phyloP scores from a whole-genome alignment of 177 flowering plant species.

The Telopea speciosissima region DNA sequence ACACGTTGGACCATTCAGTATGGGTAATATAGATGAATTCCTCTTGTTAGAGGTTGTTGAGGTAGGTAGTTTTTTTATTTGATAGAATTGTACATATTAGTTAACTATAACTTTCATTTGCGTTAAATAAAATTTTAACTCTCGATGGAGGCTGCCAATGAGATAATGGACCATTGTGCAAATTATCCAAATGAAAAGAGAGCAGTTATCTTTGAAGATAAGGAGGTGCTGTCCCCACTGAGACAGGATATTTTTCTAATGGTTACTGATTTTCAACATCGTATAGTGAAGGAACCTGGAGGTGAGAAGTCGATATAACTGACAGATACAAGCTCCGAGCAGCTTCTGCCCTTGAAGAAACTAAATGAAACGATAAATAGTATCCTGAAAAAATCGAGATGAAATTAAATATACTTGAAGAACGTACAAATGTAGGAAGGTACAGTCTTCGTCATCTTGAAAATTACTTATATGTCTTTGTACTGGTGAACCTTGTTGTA shows the following conservation, averaged over 20 bases:
- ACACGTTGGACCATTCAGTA: conserved; percentile 86
- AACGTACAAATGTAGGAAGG: too few relatives aligned
- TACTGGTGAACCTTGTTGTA: too few relatives aligned
- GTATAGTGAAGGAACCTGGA: conserved; percentile 66
- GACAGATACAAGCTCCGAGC: too few relatives aligned
- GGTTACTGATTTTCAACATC: conserved; percentile 79
- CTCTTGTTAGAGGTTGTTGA: conserved; percentile 95
- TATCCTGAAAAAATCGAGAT: too few relatives aligned
- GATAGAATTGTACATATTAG: not conserved
- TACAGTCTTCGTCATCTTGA: too few relatives aligned
- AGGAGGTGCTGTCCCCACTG: conserved; percentile 66
- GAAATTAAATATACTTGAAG: too few relatives aligned
- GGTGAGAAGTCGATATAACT: conserved; percentile 14
- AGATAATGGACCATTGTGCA: conserved; percentile 75
- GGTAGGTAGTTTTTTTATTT: conserved; percentile 41
- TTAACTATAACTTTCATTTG: not conserved
- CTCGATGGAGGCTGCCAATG: conserved; percentile 63
- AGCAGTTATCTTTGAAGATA: conserved; percentile 88
- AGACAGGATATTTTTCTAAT: conserved; percentile 75
- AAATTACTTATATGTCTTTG: too few relatives aligned
- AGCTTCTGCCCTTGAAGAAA: too few relatives aligned
- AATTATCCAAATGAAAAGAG: conserved; percentile 91
- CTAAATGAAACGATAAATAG: too few relatives aligned
- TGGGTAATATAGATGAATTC: conserved; percentile 95
- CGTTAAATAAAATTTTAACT: conserved; percentile 1